Base-by-base conservation (phyloP, 805 yeast genomes). In the Candida namnaoensis region DNA sequence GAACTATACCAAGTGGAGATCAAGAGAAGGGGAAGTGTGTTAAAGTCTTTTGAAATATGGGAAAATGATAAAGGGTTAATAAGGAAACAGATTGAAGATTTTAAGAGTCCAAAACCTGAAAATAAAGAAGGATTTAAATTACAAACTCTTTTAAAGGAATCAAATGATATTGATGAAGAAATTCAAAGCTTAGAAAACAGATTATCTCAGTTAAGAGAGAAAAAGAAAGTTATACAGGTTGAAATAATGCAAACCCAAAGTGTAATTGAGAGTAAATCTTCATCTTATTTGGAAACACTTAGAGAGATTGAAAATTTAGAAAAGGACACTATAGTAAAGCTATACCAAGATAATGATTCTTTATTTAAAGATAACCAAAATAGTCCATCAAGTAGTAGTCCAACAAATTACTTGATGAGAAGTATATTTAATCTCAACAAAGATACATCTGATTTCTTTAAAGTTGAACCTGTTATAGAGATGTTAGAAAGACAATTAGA, bases 181-280 rank as follows among this genome's bases (percentile, higher is more conserved):
- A 69, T 72, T 5, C 43, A 39, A 2, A 53, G 46, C 1, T 44
- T 69, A 24, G 72, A 72, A 43, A 41, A 43, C 9, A 55, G 65
- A 34, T 45, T 73, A 13, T 32, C 36, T 8, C 55, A 56, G 9
- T 51, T 71, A 27, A 55, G 53, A 28, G 50, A 52, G 1, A 69
- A 64, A 46, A 64, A 62, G 38, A 41, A 37, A 2, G 49, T 61
- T 1, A 33, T 73, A 7, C 49, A 47, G 11, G 32, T 39, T 7
- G 78, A 73, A 51, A 68, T 72, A 25, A 57, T 57, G 11, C 60
- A 60, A 10, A 70, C 76, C 0, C 65, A 69, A 46, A 70, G 76
- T 10, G 67, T 72, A 5, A 57, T 73, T 26, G 77, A 73, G 42
- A 72, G 77, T 47, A 59, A 63, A 38, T 57, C 75, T 0, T 66